Base-by-base conservation (phyloP, 2,329 filamentous ascomycete genomes). In the Dactylellina sp. region DNA sequence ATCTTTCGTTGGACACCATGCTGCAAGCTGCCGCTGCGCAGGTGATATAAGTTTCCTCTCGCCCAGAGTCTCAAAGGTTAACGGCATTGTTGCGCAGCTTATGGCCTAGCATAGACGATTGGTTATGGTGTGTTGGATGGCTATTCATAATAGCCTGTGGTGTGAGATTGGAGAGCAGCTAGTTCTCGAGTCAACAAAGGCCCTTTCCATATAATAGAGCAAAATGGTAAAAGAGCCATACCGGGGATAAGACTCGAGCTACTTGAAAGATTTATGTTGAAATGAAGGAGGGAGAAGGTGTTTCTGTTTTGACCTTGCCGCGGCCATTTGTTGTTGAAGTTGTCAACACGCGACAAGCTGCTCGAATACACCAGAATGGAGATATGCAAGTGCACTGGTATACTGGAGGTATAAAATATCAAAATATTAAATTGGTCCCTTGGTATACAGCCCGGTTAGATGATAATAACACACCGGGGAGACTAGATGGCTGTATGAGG, bases 1-100 rank as follows among this genome's bases (percentile, higher is more conserved):
- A 42, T 79, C 78, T 52, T 78, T 77, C 14, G 75, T 75, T 9
- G 78, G 78, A 65, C 77, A 77, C 78, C 78, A 79, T 39, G 76
- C 71, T 59, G 75, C 70, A 4, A 79, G 65, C 22, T 74, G 77
- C 42, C 64, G 66, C 20, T 77, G 76, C 25, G 76, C 76, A 35
- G 77, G 76, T 52, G 75, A 76, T 37, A 77, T 71, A 62, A 78
- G 76, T 24, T 75, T 72, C 40, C 77, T 76, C 71, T 77, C 76
- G n/a, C 74, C 72, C 9, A 77, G 61, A 55, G 76, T 70, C 22
- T 71, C 76, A 63, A 78, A 78, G 39, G 61, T 66, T 39, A 50
- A 35, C 18, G 70, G 55, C 61, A 72, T 65, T 16, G 39, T 56
- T 46, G 32, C 20, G 44, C 47, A 61, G 47, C 37, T 52, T 24